Base-by-base conservation (phyloP, 768 basidiomycete species). In the Mycena galopus region DNA sequence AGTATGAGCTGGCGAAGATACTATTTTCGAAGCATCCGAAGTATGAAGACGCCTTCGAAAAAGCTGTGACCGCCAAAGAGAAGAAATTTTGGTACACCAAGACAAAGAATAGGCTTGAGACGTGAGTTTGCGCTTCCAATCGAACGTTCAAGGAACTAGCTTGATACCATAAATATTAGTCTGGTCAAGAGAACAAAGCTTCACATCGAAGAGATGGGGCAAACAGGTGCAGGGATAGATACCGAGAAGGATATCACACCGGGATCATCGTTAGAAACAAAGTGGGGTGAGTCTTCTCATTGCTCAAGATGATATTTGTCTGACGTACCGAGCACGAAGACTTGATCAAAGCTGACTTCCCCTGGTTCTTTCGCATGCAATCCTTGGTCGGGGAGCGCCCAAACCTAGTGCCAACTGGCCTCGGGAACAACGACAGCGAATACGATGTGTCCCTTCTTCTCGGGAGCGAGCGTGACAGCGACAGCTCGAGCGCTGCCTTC, bases 351-450 rank as follows among this genome's bases (percentile, higher is more conserved):
- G 51, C 16, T 4, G 64, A 53, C 53, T 35, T n/a, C 2, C 64
- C 64, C n/a, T 65, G 64, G 64, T 65, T 53, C 51, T 65, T 37
- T 3, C 19, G 56, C n/a, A 56, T 65, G 51, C 51, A 35, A 5
- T 19, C 50, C 64, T 29, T 65, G 23, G 35, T 65, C 10, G 32
- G 27, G 51, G 50, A 29, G 17, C 64, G 33, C 14, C 62, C 62
- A 2, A 62, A 62, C 27, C 61, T 62, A 17, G 23, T 23, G 17
- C 61, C 23, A 2, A 21, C 12, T 12, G 42, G 42, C 5, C 19
- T 53, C 12, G 51, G 51, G 4, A 53, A 53, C 25, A 53, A 53
- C 17, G 32, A 29, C 27, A n/a, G 23, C 55, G 55, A 56, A 5
- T 10, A 32, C 6, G 55, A 56, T 19, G 9, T 56, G 29, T 56